Conservation (phyloP, 2,329 filamentous ascomycete genomes). For the Sclerotinia trifoliorum region DNA sequence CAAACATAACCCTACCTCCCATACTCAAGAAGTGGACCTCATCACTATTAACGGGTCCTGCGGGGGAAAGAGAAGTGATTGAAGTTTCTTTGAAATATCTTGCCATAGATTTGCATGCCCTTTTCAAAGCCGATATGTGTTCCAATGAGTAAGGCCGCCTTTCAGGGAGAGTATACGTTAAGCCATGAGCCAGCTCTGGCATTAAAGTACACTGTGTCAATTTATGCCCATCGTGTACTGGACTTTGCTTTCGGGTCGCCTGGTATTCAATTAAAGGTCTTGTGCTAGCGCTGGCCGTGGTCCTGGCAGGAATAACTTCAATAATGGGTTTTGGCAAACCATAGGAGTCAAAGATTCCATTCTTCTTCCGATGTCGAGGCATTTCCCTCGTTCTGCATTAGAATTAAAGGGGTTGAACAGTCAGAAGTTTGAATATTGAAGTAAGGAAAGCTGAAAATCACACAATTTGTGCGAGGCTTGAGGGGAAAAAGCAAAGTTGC, state of each 20-base stretch:
- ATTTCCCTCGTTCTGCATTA: background rate
- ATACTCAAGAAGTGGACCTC: background rate
- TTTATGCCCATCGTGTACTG: background rate
- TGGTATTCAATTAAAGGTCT: background rate
- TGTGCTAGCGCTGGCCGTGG: background rate
- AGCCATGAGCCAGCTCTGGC: slow-evolving; percentile 11
- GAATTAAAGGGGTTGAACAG: background rate
- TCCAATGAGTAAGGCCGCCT: background rate
- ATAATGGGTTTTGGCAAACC: slow-evolving; percentile 10
- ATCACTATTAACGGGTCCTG: background rate
- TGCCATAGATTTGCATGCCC: slow-evolving; percentile 8
- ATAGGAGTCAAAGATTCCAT: background rate
- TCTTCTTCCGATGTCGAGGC: background rate
- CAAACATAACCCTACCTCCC: background rate
- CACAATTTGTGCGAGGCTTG: slow-evolving; percentile 9
- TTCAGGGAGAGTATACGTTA: background rate
- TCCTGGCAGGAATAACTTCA: background rate
- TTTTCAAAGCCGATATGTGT: slow-evolving; percentile 13
- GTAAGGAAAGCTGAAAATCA: slow-evolving; percentile 17
- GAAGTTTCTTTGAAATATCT: background rate
- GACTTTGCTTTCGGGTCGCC: background rate
- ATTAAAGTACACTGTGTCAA: slow-evolving; percentile 7
- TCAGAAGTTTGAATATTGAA: background rate
- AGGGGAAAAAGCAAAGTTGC: slow-evolving; percentile 14
- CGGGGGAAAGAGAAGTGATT: background rate